phyloP scores from a whole-genome alignment of 108 stramenopile genomes.

The Licmophora abbreviata region DNA sequence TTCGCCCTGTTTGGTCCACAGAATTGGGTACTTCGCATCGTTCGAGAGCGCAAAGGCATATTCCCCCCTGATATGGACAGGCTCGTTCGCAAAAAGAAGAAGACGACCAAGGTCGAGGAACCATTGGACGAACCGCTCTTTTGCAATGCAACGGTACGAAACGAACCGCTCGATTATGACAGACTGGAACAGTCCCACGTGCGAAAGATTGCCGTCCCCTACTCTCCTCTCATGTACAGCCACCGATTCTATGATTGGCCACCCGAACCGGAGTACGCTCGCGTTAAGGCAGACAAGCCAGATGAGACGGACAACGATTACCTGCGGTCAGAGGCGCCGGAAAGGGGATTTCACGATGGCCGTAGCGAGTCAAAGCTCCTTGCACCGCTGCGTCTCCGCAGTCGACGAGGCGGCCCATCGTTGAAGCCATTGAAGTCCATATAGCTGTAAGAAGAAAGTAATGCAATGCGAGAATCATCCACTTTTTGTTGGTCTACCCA shows the following conservation, averaged over 20 bases:
- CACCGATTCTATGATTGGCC: slow-evolving; percentile 72
- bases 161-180: neutral
- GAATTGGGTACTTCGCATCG: neutral
- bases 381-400: too few relatives aligned
- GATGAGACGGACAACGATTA: too few relatives aligned
- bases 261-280: slow-evolving; percentile 40
- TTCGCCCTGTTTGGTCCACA: slow-evolving; percentile 50
- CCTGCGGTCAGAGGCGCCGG: too few relatives aligned
- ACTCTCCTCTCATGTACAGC: slow-evolving; percentile 38
- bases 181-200: too few relatives aligned
- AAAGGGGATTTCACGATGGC: too few relatives aligned
- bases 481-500: too few relatives aligned
- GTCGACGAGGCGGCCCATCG: too few relatives aligned
- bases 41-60: neutral
- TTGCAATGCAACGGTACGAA: neutral
- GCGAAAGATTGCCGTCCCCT: slow-evolving; percentile 22
- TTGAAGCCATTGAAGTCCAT: too few relatives aligned
- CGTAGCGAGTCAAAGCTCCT: too few relatives aligned
- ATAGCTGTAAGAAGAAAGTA: too few relatives aligned
- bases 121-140: neutral
- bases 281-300: slow-evolving; percentile 5
- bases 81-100: neutral
- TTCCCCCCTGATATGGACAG: neutral
- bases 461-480: too few relatives aligned
- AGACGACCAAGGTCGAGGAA: neutral